Percentiles rank a stretch among this genome's conserved stretches.
Evolutionary conservation across 108 stramenopile species (phyloP).

Genomic region (Phaeodactylum tricornutum): DNA sequence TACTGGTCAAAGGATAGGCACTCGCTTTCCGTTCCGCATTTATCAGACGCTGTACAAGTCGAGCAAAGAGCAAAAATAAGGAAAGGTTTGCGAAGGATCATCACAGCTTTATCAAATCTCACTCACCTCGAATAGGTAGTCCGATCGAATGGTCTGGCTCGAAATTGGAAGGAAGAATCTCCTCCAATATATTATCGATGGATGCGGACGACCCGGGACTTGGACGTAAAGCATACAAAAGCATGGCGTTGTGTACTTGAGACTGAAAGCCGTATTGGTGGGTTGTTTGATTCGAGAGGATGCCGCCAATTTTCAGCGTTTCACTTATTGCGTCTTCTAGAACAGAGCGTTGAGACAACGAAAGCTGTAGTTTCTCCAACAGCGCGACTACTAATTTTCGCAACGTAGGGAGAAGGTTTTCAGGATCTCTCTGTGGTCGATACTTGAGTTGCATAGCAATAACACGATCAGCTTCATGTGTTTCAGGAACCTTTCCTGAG

Average conservation of each 20-base stretch:
- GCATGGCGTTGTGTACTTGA: slow-evolving; percentile 14
- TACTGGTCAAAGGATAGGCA: slow-evolving; percentile 28
- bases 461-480: slow-evolving; percentile 3
- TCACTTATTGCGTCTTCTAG: neutral
- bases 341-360: neutral
- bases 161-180: slow-evolving; percentile 8
- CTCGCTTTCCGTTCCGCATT: slow-evolving; percentile 33
- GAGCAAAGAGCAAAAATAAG: neutral
- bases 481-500: slow-evolving; percentile 2
- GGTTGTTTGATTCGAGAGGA: neutral
- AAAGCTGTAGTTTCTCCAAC: neutral
- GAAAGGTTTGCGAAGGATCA: neutral
- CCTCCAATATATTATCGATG: slow-evolving; percentile 10
- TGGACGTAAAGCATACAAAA: slow-evolving; percentile 29
- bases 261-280: slow-evolving; percentile 12
- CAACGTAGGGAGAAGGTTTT: neutral
- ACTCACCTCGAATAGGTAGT: slow-evolving; percentile 24
- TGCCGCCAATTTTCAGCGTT: neutral
- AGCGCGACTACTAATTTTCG: neutral
- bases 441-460: slow-evolving; percentile 8
- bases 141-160: slow-evolving; percentile 9
- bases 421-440: slow-evolving; percentile 13
- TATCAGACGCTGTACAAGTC: slow-evolving; percentile 25
- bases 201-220: slow-evolving; percentile 3
- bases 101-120: neutral